Percentiles rank a stretch among this genome's conserved stretches.
Evolutionary conservation across 139 green algal species (phyloP).

Genomic region (Coccomyxa sp.): DNA sequence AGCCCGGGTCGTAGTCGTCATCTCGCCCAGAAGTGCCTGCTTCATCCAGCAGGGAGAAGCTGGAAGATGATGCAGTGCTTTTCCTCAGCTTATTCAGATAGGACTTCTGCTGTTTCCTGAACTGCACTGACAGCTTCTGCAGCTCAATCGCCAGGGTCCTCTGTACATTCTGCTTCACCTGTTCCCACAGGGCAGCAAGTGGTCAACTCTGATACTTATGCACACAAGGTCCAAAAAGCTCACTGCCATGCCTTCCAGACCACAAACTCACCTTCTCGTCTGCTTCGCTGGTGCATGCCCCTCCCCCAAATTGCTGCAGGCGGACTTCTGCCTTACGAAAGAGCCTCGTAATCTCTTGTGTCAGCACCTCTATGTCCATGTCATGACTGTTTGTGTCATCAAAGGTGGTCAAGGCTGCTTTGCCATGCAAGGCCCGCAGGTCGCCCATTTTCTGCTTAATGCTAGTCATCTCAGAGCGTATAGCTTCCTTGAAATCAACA

Average conservation of each 20-base stretch:
- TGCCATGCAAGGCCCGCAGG: conserved; percentile 29
- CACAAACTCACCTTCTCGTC: conserved; percentile 43
- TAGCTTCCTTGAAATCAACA: conserved; percentile 50
- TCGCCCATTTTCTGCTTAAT: conserved; percentile 60
- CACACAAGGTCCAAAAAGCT: too few species aligned
- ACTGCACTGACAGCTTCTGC: conserved; percentile 78
- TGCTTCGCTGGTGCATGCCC: conserved; percentile 12
- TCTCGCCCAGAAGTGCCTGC: conserved; percentile 6
- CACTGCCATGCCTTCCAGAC: too few species aligned
- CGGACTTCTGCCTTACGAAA: conserved; percentile 50
- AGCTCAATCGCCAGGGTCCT: conserved; percentile 79
- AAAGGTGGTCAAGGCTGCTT: conserved; percentile 47
- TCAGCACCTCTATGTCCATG: conserved; percentile 43
- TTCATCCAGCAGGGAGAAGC: conserved; percentile 27
- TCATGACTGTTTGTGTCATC: conserved; percentile 49
- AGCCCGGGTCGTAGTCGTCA: conserved; percentile 69
- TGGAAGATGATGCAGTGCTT: conserved; percentile 21
- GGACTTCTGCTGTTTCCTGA: conserved; percentile 79
- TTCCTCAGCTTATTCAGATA: conserved; percentile 78
- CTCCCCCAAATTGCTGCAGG: conserved; percentile 42
- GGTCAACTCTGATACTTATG: background rate
- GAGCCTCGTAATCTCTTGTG: conserved; percentile 53
- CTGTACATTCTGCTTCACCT: conserved; percentile 68
- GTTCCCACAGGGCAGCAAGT: background rate
- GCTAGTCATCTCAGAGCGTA: conserved; percentile 41